Evolutionary conservation across 805 yeast genomes (phyloP).

Genomic region (Saccharomycopsis selenospora): DNA sequence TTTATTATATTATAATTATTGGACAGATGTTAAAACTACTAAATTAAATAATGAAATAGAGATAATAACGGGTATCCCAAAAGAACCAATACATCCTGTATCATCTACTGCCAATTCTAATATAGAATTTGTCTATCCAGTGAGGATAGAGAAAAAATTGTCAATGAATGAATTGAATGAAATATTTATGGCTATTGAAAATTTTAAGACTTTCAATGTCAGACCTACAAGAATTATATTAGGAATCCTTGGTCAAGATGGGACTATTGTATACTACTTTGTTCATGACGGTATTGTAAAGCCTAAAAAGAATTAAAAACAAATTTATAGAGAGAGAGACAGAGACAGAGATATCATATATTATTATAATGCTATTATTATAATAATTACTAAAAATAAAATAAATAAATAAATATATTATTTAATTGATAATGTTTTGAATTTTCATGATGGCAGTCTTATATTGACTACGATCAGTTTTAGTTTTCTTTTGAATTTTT

Average conservation of each 20-base stretch:
- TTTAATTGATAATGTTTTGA: slow-evolving; percentile 19
- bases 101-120: not conserved
- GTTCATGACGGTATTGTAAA: slow-evolving; percentile 58
- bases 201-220: not conserved
- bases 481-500: slow-evolving; percentile 17
- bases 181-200: not conserved
- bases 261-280: slow-evolving; percentile 64
- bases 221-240: slow-evolving; percentile 42
- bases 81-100: slow-evolving; percentile 12
- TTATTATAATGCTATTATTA: too few species aligned
- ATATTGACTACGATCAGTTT: slow-evolving; percentile 16
- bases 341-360: too few species aligned
- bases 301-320: slow-evolving; percentile 52
- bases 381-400: too few species aligned
- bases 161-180: slow-evolving; percentile 1
- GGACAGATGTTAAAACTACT: not conserved
- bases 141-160: not conserved
- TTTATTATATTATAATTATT: slow-evolving; percentile 3
- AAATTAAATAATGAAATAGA: not conserved
- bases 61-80: slow-evolving; percentile 7
- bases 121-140: slow-evolving; percentile 9
- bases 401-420: too few species aligned
- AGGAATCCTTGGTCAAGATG: slow-evolving; percentile 56
- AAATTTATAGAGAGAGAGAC: too few species aligned
- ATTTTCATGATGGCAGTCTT: slow-evolving; percentile 20